Conservation (phyloP, 169 alveolate genomes). For the Plasmodium fragile region DNA sequence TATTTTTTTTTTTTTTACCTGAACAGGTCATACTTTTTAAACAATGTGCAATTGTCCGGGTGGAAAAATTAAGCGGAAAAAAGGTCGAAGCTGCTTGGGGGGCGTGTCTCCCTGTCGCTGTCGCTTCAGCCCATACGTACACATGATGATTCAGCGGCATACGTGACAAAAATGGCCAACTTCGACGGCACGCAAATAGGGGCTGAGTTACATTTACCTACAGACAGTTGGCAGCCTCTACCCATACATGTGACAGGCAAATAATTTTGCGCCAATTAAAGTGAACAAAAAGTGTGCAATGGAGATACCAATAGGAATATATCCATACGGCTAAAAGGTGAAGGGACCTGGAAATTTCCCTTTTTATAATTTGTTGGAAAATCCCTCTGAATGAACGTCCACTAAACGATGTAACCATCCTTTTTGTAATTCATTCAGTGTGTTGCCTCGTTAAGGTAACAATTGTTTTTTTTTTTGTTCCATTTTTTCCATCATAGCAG, state of each 20-base stretch:
- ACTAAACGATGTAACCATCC: not conserved
- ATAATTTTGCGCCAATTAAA: not conserved
- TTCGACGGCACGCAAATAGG: not conserved
- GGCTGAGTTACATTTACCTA: not conserved
- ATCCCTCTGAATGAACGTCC: not conserved
- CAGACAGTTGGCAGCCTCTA: not conserved
- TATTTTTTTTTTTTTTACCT: not conserved
- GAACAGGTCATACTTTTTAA: not conserved
- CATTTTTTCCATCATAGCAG: not conserved
- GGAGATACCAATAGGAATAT: not conserved
- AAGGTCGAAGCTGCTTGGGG: not conserved
- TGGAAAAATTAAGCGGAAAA: not conserved
- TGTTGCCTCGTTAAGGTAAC: conserved; percentile 9
- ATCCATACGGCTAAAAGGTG: not conserved
- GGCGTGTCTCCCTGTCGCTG: not conserved
- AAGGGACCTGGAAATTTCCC: not conserved
- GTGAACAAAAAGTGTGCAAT: not conserved
- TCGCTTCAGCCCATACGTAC: not conserved
- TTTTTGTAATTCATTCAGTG: not conserved
- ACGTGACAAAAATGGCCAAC: not conserved
- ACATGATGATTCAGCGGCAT: not conserved
- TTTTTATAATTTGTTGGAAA: not conserved
- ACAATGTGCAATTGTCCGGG: not conserved
- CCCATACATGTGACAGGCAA: not conserved
- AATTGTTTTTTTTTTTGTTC: not conserved